Base-by-base conservation (phyloP, 2,329 filamentous ascomycete species). In the Aspergillus fijiensis region DNA sequence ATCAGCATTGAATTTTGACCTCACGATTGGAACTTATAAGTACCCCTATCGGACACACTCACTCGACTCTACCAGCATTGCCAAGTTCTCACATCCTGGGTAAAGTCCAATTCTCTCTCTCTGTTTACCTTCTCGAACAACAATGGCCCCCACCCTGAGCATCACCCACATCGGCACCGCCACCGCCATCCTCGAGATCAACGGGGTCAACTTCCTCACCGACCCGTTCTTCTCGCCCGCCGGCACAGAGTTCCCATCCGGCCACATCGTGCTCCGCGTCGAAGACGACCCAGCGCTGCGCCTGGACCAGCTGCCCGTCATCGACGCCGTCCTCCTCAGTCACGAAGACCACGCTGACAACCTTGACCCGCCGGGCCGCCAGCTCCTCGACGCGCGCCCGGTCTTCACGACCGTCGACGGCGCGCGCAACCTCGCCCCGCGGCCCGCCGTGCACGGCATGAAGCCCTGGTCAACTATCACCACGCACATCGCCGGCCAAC, bases 291-390 rank as follows among this genome's bases (percentile, higher is more conserved):
- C 80, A 0, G 77, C 77, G 2, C 62, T 81, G 0, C 55, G 62
- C 0, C 69, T 82, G 0, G 62, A 73, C 1, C 57, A 79, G 1
- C 71, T 83, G 0, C 81, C 81, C 0, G 68, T 69, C 10, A 81
- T 83, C 61, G 80, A 82, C 53, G 80, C 75, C n/a, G 70, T 83
- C 3, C 73, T 83, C 0, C 73, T 83, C 9, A 81, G 78, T 65
- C 81, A 84, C 59, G 81, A 83, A 65, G 79, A 83, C 65, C 81
- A 83, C 59, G 70, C 72, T 0, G 81, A 83, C 61, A 83, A 83
- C 60, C 73, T 84, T 2, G 81, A 84, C 35, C 72, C 76, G 2
- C 63, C 77, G 0, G 81, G 81, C 23, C 80, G 80, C 4, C 72
- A 64, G 7, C 72, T 82, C 0, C 74, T 83, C 5, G 73, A 82